Percentiles rank a stretch among this genome's conserved stretches.
Evolutionary conservation across 306 rosid genomes (phyloP).

Genomic region (Vigna trinervia): DNA sequence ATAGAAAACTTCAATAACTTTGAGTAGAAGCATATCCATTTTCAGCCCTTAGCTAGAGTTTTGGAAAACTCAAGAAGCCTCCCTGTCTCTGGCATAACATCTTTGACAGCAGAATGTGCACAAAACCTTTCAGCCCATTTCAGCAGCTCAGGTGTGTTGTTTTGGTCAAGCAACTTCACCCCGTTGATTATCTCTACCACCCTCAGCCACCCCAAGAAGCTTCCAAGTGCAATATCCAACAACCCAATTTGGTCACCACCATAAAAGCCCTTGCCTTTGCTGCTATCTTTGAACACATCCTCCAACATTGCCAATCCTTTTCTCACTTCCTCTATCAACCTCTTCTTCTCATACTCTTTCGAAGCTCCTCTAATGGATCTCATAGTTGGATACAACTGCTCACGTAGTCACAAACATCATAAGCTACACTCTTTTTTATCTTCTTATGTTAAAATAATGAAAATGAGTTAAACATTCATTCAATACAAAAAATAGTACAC

Average conservation of each 20-base stretch:
- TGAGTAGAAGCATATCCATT: slow-evolving; percentile 13
- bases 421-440: no score
- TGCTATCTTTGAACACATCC: slow-evolving; percentile 47
- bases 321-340: slow-evolving; percentile 37
- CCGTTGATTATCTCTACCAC: slow-evolving; percentile 49
- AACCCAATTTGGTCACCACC: slow-evolving; percentile 62
- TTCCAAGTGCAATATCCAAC: slow-evolving; percentile 68
- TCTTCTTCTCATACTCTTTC: slow-evolving; percentile 56
- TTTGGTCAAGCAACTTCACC: slow-evolving; percentile 53
- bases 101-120: slow-evolving; percentile 54
- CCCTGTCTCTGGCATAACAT: slow-evolving; percentile 54
- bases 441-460: no score
- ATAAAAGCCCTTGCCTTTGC: slow-evolving; percentile 66
- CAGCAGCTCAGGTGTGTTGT: slow-evolving; percentile 50
- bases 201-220: slow-evolving; percentile 60
- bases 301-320: slow-evolving; percentile 54
- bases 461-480: no score
- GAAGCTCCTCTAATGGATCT: slow-evolving; percentile 39
- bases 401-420: not conserved
- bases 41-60: slow-evolving; percentile 15
- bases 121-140: slow-evolving; percentile 58
- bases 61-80: slow-evolving; percentile 62
- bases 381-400: slow-evolving; percentile 62
- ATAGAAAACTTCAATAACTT: not conserved
- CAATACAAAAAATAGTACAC: no score